Conservation (phyloP, 345 rosid genomes). For the Microcos paniculata region DNA sequence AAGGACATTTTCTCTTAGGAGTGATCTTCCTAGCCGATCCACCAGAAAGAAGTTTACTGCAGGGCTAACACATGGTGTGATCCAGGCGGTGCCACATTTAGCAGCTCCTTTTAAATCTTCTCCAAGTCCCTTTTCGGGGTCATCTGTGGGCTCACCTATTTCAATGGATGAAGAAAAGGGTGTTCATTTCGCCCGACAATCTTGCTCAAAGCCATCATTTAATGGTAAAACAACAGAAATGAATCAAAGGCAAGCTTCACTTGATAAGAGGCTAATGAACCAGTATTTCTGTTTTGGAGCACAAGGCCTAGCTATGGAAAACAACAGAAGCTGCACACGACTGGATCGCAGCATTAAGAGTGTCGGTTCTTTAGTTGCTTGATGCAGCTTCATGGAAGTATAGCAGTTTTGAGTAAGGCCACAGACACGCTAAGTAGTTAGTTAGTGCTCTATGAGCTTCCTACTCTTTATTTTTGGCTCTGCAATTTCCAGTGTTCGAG, state of each 20-base stretch:
- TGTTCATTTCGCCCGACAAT: constrained; percentile 9
- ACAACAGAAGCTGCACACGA: constrained; percentile 23
- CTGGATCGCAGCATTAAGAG: constrained; percentile 39
- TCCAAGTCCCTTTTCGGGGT: constrained; percentile 36
- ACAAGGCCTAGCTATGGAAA: constrained; percentile 53
- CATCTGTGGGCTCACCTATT: constrained; percentile 39
- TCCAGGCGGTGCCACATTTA: constrained; percentile 50
- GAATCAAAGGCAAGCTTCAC: constrained; percentile 39
- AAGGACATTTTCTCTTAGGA: constrained; percentile 41
- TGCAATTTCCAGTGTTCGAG: neutral
- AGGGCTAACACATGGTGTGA: constrained; percentile 74
- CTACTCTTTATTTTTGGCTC: neutral
- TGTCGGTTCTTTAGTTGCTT: constrained; percentile 45
- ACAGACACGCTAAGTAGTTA: neutral
- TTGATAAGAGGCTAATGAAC: constrained; percentile 56
- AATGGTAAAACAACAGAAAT: constrained; percentile 3
- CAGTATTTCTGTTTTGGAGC: constrained; percentile 70
- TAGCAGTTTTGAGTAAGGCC: neutral
- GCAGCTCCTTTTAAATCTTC: constrained; percentile 37
- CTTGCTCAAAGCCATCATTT: constrained; percentile 10
- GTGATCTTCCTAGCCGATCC: constrained; percentile 71
- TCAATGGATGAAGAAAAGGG: constrained; percentile 32
- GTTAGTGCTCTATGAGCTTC: neutral
- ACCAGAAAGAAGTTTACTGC: constrained; percentile 54
- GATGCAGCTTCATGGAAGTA: constrained; percentile 3